Percentiles rank a stretch among this genome's conserved stretches.
phyloP scores from a whole-genome alignment of 1,284 basidiomycete species.

The Agaricales sp. region DNA sequence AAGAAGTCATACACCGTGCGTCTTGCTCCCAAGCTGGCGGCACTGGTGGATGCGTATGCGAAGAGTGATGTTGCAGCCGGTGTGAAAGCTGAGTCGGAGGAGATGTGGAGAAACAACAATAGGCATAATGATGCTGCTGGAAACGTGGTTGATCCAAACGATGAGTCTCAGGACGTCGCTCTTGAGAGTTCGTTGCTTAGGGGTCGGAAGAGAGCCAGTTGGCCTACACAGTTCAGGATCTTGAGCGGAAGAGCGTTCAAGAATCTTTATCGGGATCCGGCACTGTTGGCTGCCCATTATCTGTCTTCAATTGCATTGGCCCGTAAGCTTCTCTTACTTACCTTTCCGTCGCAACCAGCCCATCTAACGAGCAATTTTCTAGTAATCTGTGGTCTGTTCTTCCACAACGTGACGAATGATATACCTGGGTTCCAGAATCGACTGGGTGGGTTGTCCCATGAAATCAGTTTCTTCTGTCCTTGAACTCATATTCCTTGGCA shows the following conservation, averaged over 20 bases:
- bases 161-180: constrained; percentile 52
- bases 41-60: constrained; percentile 68
- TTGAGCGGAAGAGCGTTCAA: constrained; percentile 96
- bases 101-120: constrained; percentile 27
- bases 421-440: constrained; percentile 93
- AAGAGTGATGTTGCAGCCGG: constrained; percentile 55
- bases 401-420: constrained; percentile 77
- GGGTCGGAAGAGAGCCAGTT: constrained; percentile 78
- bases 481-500: constrained; percentile 14
- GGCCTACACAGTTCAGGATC: constrained; percentile 86
- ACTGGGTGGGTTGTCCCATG: constrained; percentile 40
- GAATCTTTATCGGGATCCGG: constrained; percentile 92
- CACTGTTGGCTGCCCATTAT: constrained; percentile 88
- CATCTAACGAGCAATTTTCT: too few species aligned
- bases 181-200: constrained; percentile 59
- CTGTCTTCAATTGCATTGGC: constrained; percentile 76
- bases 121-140: constrained; percentile 15
- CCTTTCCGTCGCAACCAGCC: not conserved
- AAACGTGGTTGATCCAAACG: constrained; percentile 17
- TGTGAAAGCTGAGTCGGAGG: constrained; percentile 57
- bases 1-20: constrained; percentile 24
- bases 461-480: constrained; percentile 2
- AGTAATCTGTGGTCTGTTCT: constrained; percentile 81
- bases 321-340: constrained; percentile 31
- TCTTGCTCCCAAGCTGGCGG: constrained; percentile 57